Percentiles rank a stretch among this genome's conserved stretches.
phyloP scores from a whole-genome alignment of 78 protist species.

The Cavenderia fasciculata region DNA sequence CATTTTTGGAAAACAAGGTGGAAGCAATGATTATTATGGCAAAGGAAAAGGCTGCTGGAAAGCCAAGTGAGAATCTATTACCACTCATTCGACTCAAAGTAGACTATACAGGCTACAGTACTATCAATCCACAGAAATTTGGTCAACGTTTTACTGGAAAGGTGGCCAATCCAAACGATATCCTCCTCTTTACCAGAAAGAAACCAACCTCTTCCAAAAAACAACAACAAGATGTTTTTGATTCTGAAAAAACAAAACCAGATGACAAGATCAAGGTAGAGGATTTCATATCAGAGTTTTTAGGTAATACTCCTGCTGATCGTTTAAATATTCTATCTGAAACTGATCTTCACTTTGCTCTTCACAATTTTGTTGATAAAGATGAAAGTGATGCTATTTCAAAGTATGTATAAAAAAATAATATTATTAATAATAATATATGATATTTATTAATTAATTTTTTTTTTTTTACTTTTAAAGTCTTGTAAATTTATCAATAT shows the following conservation, averaged over 20 bases:
- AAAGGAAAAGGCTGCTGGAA: background rate
- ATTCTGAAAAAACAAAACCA: background rate
- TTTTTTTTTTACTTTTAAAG: background rate
- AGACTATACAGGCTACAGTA: constrained; percentile 78
- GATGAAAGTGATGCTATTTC: constrained; percentile 64
- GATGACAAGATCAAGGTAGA: constrained; percentile 74
- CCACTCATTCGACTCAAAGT: constrained; percentile 72
- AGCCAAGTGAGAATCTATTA: constrained; percentile 15
- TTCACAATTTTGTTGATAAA: constrained; percentile 77
- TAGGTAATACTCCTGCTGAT: constrained; percentile 49
- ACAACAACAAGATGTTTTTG: background rate
- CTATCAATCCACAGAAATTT: constrained; percentile 80
- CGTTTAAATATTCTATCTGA: constrained; percentile 51
- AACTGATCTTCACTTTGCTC: constrained; percentile 34
- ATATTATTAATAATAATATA: background rate
- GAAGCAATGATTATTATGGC: constrained; percentile 23
- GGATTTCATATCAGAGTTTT: constrained; percentile 52
- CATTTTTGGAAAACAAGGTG: constrained; percentile 32
- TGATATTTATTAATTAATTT: background rate
- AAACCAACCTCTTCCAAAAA: background rate
- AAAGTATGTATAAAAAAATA: background rate
- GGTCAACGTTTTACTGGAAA: constrained; percentile 82
- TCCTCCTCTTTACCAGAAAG: constrained; percentile 75
- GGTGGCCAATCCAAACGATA: constrained; percentile 90
- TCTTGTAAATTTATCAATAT: constrained; percentile 24